A percentile compares a stretch with the other conserved stretches of the same genome.
phyloP scores from a whole-genome alignment of 2,329 filamentous ascomycete species.

The Ophiostoma australiae region DNA sequence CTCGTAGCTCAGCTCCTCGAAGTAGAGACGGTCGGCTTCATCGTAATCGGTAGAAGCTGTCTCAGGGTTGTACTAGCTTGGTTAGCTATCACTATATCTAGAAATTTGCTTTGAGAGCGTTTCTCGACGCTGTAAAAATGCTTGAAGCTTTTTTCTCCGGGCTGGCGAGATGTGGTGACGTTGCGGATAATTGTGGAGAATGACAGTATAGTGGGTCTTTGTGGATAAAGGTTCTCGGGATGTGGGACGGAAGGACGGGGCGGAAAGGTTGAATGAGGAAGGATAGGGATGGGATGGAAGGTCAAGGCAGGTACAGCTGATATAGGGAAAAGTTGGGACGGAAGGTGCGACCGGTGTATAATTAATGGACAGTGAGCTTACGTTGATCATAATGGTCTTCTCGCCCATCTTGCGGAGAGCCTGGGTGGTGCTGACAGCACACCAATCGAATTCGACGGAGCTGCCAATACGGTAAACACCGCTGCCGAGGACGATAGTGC shows the following conservation, averaged over 20 bases:
- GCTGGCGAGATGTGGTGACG: neutral
- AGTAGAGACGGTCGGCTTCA: slow-evolving; percentile 90
- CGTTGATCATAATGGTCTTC: slow-evolving; percentile 97
- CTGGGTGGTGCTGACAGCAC: slow-evolving; percentile 82
- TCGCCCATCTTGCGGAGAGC: slow-evolving; percentile 81
- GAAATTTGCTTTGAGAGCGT: neutral
- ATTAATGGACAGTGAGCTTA: slow-evolving; percentile 38
- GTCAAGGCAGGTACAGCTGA: no score
- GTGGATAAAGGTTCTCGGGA: neutral
- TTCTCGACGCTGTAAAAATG: neutral
- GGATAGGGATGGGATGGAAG: neutral
- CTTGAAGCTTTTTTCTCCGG: neutral
- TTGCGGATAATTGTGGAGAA: neutral
- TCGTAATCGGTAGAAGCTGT: slow-evolving; percentile 88
- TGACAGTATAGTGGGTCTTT: neutral
- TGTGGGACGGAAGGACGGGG: neutral
- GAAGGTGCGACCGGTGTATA: neutral
- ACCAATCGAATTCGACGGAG: slow-evolving; percentile 99
- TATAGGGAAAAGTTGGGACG: no score
- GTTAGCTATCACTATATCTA: no score
- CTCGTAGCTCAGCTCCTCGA: slow-evolving; percentile 94
- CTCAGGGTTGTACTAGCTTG: slow-evolving; percentile 58
- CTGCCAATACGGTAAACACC: slow-evolving; percentile 97
- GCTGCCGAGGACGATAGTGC: slow-evolving; percentile 81
- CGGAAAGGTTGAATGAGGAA: neutral